Percentiles rank a stretch among this genome's conserved stretches.
These are phyloP conservation scores for Aspergillus cavernicola DNA, from an alignment of 495 filamentous ascomycete species.

Conservation along the genomic window DNA sequence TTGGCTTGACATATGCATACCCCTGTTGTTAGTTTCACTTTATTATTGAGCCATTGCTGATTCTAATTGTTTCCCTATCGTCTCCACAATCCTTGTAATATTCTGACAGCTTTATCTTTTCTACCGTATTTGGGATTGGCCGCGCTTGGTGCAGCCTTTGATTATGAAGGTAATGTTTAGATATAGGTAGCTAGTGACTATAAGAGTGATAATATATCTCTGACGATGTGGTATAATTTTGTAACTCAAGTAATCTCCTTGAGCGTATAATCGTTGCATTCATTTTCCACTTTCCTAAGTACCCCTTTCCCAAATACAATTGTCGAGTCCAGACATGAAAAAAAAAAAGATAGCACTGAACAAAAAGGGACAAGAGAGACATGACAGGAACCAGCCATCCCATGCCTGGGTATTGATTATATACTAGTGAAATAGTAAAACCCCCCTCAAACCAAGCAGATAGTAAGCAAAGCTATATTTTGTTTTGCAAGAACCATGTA, in stretches of 20 bases:
- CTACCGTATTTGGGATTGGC: neutral
- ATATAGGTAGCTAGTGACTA: slow-evolving; percentile 1
- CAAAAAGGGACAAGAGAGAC: neutral
- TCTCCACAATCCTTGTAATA: neutral
- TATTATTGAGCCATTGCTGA: slow-evolving; percentile 1
- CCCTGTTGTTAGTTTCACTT: slow-evolving; percentile 28
- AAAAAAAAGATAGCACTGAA: neutral
- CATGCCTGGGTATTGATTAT: slow-evolving; percentile 20
- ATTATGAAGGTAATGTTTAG: too few relatives aligned
- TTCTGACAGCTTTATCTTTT: neutral
- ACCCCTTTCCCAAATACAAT: neutral
- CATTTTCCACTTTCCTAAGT: too few relatives aligned
- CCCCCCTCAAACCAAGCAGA: too few relatives aligned
- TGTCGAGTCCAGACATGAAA: neutral
- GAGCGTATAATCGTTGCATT: too few relatives aligned
- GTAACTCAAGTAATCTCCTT: too few relatives aligned
- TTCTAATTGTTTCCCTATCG: slow-evolving; percentile 6
- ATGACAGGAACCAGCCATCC: slow-evolving; percentile 21
- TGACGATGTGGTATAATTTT: too few relatives aligned
- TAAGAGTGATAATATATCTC: neutral
- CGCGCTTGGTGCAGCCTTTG: neutral
- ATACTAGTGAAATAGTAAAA: too few relatives aligned
- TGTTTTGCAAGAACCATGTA: too few relatives aligned
- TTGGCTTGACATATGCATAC: slow-evolving; percentile 42
- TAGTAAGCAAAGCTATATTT: too few relatives aligned